Evolutionary conservation across 1,284 basidiomycete species (phyloP).

Genomic region (Apiotrichum gamsii): DNA sequence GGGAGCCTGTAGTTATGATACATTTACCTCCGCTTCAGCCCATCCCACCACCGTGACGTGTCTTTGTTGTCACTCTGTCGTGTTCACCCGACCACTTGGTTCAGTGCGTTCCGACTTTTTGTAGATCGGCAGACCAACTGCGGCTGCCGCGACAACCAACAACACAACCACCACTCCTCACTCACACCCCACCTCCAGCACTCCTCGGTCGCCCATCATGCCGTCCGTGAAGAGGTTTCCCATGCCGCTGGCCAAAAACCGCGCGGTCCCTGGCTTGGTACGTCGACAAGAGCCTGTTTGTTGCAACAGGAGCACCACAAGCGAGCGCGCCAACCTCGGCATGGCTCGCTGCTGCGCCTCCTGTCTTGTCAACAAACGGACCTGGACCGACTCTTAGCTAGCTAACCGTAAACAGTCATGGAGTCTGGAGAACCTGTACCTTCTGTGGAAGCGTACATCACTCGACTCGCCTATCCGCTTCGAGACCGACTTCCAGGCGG

Average conservation of each 20-base stretch:
- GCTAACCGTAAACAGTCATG: slow-evolving; percentile 59
- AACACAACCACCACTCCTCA: not conserved
- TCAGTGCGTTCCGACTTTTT: not conserved
- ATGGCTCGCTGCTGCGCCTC: too few species aligned
- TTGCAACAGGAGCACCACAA: not conserved
- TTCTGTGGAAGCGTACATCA: slow-evolving; percentile 62
- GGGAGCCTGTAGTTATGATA: too few species aligned
- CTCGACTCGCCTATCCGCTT: slow-evolving; percentile 48
- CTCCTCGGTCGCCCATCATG: slow-evolving; percentile 13
- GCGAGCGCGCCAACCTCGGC: not conserved
- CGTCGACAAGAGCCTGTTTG: slow-evolving; percentile 5
- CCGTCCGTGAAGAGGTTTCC: slow-evolving; percentile 9
- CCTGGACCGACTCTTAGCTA: too few species aligned
- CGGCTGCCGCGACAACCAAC: not conserved
- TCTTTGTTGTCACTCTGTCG: too few species aligned
- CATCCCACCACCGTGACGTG: too few species aligned
- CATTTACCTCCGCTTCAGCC: too few species aligned
- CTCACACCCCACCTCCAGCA: not conserved
- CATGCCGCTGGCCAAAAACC: slow-evolving; percentile 30
- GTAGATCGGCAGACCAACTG: not conserved
- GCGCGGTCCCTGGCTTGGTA: slow-evolving; percentile 46
- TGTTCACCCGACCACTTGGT: too few species aligned
- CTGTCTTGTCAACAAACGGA: too few species aligned
- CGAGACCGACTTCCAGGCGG: slow-evolving; percentile 57
- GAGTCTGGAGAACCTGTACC: slow-evolving; percentile 70